Evolutionary conservation across 495 filamentous ascomycete species (phyloP).

Genomic region (Annulohypoxylon moriforme): DNA sequence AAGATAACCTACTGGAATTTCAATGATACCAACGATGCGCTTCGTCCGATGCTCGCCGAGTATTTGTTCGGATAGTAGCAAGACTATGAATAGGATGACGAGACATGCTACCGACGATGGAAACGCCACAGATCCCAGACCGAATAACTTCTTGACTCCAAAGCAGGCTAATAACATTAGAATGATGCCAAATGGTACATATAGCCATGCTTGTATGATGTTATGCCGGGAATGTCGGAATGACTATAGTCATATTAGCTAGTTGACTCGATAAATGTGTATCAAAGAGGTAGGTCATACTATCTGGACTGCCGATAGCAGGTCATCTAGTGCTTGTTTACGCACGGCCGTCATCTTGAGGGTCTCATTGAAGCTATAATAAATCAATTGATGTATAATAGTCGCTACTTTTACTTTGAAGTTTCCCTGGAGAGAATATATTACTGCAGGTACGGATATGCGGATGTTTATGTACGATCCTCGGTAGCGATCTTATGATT

Average conservation of each 20-base stretch:
- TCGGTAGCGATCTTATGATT: slow-evolving; percentile 20
- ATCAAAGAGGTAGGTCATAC: slow-evolving; percentile 15
- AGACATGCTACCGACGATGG: slow-evolving; percentile 65
- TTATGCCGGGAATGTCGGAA: slow-evolving; percentile 35
- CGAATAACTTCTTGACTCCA: slow-evolving; percentile 62
- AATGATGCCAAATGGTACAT: slow-evolving; percentile 59
- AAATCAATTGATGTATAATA: slow-evolving; percentile 1
- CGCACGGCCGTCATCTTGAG: background rate
- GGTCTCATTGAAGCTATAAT: background rate
- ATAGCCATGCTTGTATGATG: slow-evolving; percentile 60
- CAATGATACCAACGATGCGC: slow-evolving; percentile 56
- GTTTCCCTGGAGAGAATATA: background rate
- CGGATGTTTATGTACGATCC: background rate
- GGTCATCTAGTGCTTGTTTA: slow-evolving; percentile 1
- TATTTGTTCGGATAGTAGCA: slow-evolving; percentile 55
- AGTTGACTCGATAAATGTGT: background rate
- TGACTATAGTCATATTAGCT: slow-evolving; percentile 21
- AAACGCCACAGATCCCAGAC: slow-evolving; percentile 60
- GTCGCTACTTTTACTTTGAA: background rate
- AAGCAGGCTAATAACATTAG: slow-evolving; percentile 62
- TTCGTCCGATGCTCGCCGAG: slow-evolving; percentile 60
- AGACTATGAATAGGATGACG: slow-evolving; percentile 58
- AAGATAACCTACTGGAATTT: slow-evolving; percentile 60
- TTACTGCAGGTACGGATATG: background rate
- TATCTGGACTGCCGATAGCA: slow-evolving; percentile 31